Percentiles rank a stretch among this genome's conserved stretches.
phyloP scores from a whole-genome alignment of 2,329 filamentous ascomycete species.

The Neoascochyta sp. region DNA sequence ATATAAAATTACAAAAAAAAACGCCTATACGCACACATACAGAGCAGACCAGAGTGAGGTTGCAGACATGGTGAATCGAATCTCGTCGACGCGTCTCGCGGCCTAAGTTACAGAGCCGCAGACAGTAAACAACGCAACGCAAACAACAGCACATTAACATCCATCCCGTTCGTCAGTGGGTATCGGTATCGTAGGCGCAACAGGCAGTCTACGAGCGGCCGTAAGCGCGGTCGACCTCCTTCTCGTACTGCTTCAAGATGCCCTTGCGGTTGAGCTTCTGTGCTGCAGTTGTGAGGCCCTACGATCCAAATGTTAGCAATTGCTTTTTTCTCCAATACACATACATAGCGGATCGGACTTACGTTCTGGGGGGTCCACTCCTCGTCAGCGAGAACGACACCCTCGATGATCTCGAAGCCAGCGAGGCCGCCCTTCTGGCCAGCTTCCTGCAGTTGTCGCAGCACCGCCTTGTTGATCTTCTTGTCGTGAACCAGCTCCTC shows the following conservation, averaged over 20 bases:
- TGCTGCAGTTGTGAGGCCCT: conserved; percentile 51
- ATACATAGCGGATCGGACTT: conserved; percentile 49
- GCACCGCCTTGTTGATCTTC: conserved; percentile 61
- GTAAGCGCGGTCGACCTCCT: conserved; percentile 50
- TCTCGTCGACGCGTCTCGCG: too few species aligned
- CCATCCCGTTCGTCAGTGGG: too few species aligned
- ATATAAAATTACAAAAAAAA: too few species aligned
- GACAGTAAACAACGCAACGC: too few species aligned
- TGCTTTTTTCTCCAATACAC: background rate
- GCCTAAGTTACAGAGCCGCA: too few species aligned
- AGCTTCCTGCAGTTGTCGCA: conserved; percentile 65
- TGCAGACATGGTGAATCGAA: too few species aligned
- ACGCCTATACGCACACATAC: too few species aligned
- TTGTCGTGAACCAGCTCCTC: conserved; percentile 66
- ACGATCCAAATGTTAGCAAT: conserved; percentile 13
- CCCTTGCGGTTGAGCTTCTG: conserved; percentile 52
- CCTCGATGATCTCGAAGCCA: conserved; percentile 70
- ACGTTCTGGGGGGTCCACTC: conserved; percentile 86
- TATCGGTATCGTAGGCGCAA: too few species aligned
- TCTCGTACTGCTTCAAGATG: conserved; percentile 50
- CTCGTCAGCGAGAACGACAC: conserved; percentile 74
- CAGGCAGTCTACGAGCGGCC: conserved; percentile 16
- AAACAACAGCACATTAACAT: too few species aligned
- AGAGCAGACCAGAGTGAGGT: too few species aligned
- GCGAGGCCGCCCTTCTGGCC: conserved; percentile 65